These are phyloP conservation scores for Rhizopus arrhizus DNA, from an alignment of 371 early-diverging fungal genomes.

Conservation along the genomic window DNA sequence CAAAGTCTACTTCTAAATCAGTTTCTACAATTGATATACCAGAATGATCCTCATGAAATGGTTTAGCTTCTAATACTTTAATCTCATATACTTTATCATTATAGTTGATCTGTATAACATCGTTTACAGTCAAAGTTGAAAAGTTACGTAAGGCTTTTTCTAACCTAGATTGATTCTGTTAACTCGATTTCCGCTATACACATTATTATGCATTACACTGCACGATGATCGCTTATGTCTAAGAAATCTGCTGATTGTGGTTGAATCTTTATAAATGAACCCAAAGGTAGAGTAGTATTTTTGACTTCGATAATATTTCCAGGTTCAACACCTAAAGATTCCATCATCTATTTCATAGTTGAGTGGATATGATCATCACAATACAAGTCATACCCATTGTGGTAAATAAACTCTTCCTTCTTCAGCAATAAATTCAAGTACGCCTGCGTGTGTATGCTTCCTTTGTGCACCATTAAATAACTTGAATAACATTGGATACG, in stretches of 20 bases:
- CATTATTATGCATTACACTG: constrained; percentile 63
- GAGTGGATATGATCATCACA: not conserved
- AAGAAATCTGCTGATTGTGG: constrained; percentile 98
- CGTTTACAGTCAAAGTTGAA: constrained; percentile 92
- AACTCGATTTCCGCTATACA: constrained; percentile 14
- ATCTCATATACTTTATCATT: constrained; percentile 90
- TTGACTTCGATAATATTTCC: constrained; percentile 82
- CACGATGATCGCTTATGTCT: constrained; percentile 98
- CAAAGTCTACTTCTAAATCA: constrained; percentile 98
- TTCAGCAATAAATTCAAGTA: constrained; percentile 98
- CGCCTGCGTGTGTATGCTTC: constrained; percentile 91
- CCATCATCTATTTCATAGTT: constrained; percentile 82
- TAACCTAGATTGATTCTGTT: constrained; percentile 47
- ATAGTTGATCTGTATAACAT: constrained; percentile 92
- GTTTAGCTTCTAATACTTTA: constrained; percentile 90
- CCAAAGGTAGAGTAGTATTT: constrained; percentile 82
- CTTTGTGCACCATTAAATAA: constrained; percentile 61
- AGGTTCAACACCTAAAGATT: constrained; percentile 76
- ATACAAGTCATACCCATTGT: constrained; percentile 78
- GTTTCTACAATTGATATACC: constrained; percentile 98
- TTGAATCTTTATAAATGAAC: constrained; percentile 95
- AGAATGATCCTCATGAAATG: constrained; percentile 59
- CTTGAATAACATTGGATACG: constrained; percentile 92
- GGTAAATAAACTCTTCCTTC: constrained; percentile 97
- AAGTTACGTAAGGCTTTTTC: constrained; percentile 97